A percentile compares a stretch with the other conserved stretches of the same genome.
phyloP scores from a whole-genome alignment of 805 yeast genomes.

The Vanderwaltozyma polyspora region DNA sequence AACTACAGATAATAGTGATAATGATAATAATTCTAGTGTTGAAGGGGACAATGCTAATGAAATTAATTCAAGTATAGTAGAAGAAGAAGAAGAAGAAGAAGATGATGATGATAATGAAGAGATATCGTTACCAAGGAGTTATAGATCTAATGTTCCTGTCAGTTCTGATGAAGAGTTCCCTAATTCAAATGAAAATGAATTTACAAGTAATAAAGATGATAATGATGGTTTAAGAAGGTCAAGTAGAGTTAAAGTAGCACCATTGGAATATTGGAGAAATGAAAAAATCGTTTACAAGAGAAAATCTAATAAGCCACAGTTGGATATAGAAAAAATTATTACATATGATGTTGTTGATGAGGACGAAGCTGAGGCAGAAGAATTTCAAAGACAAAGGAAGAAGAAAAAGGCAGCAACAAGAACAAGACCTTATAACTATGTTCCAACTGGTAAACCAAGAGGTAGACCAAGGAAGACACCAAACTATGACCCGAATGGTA shows the following conservation, averaged over 20 bases:
- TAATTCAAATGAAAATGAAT: conserved; percentile 3
- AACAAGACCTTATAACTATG: conserved; percentile 16
- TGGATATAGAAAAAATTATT: conserved; percentile 47
- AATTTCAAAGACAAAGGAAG: conserved; percentile 4
- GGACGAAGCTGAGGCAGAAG: conserved; percentile 22
- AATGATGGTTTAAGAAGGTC: conserved; percentile 45
- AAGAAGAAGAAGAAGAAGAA: not conserved
- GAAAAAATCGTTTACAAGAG: conserved; percentile 57
- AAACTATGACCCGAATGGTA: not conserved
- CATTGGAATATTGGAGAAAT: conserved; percentile 77
- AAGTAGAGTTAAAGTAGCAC: conserved; percentile 51
- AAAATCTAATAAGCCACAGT: conserved; percentile 32
- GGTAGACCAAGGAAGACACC: conserved; percentile 21
- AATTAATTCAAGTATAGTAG: not conserved
- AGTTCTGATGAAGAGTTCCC: conserved; percentile 3
- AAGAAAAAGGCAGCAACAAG: conserved; percentile 5
- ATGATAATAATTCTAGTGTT: conserved; percentile 6
- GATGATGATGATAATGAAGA: conserved; percentile 17
- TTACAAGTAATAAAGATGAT: conserved; percentile 10
- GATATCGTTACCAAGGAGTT: conserved; percentile 7
- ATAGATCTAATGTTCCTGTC: conserved; percentile 3
- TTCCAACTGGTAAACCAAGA: conserved; percentile 17
- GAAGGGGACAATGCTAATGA: no score
- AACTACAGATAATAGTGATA: conserved; percentile 4
- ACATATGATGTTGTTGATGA: conserved; percentile 28